Base-by-base conservation (phyloP, 768 basidiomycete genomes). In the Auricularia cornea region DNA sequence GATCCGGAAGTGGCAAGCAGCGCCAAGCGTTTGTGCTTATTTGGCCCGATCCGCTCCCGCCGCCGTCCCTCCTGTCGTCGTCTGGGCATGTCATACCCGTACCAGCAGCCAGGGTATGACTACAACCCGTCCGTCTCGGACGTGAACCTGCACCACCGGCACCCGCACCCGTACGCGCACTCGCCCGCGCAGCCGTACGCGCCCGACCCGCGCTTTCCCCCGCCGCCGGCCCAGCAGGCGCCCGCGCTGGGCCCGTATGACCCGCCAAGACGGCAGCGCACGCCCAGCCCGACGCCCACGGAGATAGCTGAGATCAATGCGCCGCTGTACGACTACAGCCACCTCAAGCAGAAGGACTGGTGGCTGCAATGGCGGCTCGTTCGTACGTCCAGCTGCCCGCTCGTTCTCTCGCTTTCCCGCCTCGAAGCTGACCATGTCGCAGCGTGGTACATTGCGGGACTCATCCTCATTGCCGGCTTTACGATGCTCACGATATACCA, bases 401-500 rank as follows among this genome's bases (percentile, higher is more conserved):
- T 29, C 30, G 28, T 11, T 20, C 26, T 16, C 54, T 57, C 28
- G 6, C 28, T 28, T 26, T 10, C 14, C 2, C 20, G 20, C 26
- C 14, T 59, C 10, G 1, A 56, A n/a, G n/a, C 33, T 59, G 44
- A 33, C 51, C n/a, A n/a, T 30, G 60, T 44, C 40, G 44, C 44
- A 67, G 73, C 60, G 61, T 71, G 62, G 60, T 74, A 70, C 62
- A 64, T 87, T 8, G 70, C 75, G n/a, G 64, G 78, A 2, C 65
- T 79, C 57, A 60, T 89, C 33, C 73, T 84, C 61, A 59, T 83
- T 35, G 75, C 80, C 60, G 23, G 88, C 28, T 77, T 80, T 14
- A 76, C 76, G 2, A 80, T 90, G 62, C 77, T 88, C 59, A 77
- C 80, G 10, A 71, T 89, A 11, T 89, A 83, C 68, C 86, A 92